Percentiles rank a stretch among this genome's conserved stretches.
These are phyloP conservation scores for Achaetomium macrosporum DNA, from an alignment of 2,329 filamentous ascomycete genomes.

Conservation along the genomic window DNA sequence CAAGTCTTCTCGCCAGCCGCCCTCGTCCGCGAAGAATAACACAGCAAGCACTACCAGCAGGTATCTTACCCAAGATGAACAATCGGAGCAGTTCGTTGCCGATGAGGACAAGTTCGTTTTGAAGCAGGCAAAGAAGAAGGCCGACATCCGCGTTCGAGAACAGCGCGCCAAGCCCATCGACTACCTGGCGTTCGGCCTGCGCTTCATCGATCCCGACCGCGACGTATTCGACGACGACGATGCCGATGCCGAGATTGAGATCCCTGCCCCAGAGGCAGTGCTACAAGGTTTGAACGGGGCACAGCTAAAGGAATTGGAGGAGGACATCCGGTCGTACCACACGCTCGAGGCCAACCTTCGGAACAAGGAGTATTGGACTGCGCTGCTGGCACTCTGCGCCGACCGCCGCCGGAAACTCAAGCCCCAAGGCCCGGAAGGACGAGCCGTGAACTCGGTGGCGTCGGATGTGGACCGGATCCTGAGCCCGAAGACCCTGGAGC, in stretches of 20 bases:
- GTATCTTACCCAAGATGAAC: constrained; percentile 67
- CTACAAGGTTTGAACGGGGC: constrained; percentile 64
- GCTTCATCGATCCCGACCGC: constrained; percentile 78
- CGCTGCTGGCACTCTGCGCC: constrained; percentile 76
- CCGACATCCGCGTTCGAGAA: constrained; percentile 87
- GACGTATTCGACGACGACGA: constrained; percentile 84
- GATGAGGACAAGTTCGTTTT: constrained; percentile 95
- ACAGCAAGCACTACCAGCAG: constrained; percentile 28
- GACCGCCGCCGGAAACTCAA: constrained; percentile 65
- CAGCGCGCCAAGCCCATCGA: constrained; percentile 89
- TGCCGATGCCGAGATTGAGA: constrained; percentile 63
- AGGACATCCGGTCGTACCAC: constrained; percentile 75
- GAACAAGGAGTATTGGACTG: constrained; percentile 89
- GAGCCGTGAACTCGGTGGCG: constrained; percentile 75
- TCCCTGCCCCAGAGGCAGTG: constrained; percentile 75
- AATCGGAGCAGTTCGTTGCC: constrained; percentile 77
- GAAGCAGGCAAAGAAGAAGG: constrained; percentile 97
- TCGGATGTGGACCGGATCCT: constrained; percentile 85
- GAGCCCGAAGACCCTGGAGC: constrained; percentile 75
- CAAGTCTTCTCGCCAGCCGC: constrained; percentile 39
- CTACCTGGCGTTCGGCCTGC: constrained; percentile 83
- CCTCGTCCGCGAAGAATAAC: constrained; percentile 25
- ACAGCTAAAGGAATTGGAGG: constrained; percentile 69
- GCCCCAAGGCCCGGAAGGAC: constrained; percentile 56
- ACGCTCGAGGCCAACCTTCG: constrained; percentile 70